Base-by-base conservation (phyloP, 768 basidiomycete species). In the Pleurotus citrinopileatus region DNA sequence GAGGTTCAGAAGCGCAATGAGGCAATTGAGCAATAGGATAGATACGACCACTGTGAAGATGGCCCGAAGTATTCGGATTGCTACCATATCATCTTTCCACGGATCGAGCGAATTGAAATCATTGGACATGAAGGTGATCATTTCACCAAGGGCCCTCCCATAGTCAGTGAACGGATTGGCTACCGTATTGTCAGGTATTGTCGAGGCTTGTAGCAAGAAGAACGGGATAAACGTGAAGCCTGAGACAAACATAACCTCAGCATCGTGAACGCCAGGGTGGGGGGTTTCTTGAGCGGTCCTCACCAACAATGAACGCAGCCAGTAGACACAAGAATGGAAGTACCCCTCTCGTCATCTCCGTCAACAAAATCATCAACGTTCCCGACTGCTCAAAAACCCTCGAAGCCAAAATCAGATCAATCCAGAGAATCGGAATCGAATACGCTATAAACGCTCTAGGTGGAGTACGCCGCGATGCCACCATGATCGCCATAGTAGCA, bases 51-150 rank as follows among this genome's bases (percentile, higher is more conserved):
- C 25, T 4, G 42, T 44, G 42, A 44, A 44, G 17, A 44, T 44
- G 42, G 42, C 42, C 4, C 42, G 42, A 44, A 44, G 42, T 4
- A 44, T 44, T 7, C 42, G 42, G 25, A 44, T 44, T 26, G 42
- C 6, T 10, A 44, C 42, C 23, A 44, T 22, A 5, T 44, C 20
- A 20, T 44, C 42, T 44, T 44, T 44, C 42, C 42, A 44, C 6
- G 42, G 42, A 20, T 44, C 42, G 42, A 44, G 42, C 17, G 42
- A 44, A 26, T 44, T 44, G n/a, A 44, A 44, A 20, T 44, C 42
- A n/a, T 44, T 44, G 20, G 42, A 44, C 42, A 44, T 44, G 42
- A 44, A 44, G 42, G 42, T 44, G n/a, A 44, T 44, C 42, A 44
- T 44, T 44, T 44, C 42, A 23, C 42, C 42, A 23, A 44, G 42